A percentile compares a stretch with the other conserved stretches of the same genome.
Evolutionary conservation across 2,329 filamentous ascomycete genomes (phyloP).

Genomic region (Neospermospora avenae): DNA sequence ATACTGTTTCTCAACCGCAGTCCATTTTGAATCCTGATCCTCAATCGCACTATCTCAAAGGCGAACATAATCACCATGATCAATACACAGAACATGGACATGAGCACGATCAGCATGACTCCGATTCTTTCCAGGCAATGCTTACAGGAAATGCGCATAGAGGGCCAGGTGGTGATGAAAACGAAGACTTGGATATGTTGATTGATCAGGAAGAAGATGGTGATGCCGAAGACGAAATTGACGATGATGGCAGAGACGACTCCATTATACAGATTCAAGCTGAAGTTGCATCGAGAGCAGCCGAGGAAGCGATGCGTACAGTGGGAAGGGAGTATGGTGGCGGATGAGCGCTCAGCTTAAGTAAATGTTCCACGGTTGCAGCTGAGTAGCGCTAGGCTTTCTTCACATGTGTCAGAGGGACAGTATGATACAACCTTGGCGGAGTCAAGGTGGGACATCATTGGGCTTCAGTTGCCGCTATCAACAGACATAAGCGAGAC

Average conservation of each 20-base stretch:
- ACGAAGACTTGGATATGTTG: constrained; percentile 33
- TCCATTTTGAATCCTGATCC: constrained; percentile 7
- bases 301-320: constrained; percentile 20
- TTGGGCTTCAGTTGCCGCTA: too few relatives aligned
- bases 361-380: background rate
- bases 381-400: too few relatives aligned
- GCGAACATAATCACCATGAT: constrained; percentile 9
- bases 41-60: constrained; percentile 9
- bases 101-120: constrained; percentile 15
- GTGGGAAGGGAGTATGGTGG: constrained; percentile 20
- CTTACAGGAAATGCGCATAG: constrained; percentile 10
- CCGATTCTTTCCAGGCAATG: constrained; percentile 30
- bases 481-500: too few relatives aligned
- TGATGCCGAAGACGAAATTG: constrained; percentile 8
- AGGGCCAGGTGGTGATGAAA: constrained; percentile 15
- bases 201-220: constrained; percentile 31
- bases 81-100: constrained; percentile 4
- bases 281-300: constrained; percentile 21
- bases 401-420: too few relatives aligned
- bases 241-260: constrained; percentile 10
- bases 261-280: constrained; percentile 17
- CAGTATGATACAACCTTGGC: too few relatives aligned
- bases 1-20: constrained; percentile 10
- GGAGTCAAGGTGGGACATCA: too few relatives aligned
- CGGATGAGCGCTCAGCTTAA: background rate